Evolutionary conservation across 352 stramenopile genomes (phyloP).

Genomic region (Phytophthora macrochlamydospora): DNA sequence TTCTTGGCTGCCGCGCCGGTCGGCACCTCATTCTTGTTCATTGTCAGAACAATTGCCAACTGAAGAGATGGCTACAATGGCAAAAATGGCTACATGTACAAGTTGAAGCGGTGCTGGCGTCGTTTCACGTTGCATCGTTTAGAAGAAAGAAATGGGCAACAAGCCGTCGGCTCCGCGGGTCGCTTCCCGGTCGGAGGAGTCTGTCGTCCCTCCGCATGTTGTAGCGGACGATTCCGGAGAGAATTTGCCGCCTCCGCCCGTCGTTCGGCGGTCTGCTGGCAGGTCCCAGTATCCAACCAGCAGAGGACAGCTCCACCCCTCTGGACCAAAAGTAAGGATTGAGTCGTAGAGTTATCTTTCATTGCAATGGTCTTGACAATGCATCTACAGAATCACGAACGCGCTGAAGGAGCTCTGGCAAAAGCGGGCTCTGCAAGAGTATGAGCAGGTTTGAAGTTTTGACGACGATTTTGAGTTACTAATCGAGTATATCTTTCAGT

Average conservation of each 20-base stretch:
- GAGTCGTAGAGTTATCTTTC: background rate
- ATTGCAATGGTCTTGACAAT: background rate
- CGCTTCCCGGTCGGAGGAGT: constrained; percentile 32
- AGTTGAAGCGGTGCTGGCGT: too few relatives aligned
- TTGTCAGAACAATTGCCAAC: constrained; percentile 1
- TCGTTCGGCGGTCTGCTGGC: constrained; percentile 21
- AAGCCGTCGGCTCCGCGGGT: constrained; percentile 65
- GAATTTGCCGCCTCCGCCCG: constrained; percentile 2
- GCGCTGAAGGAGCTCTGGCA: constrained; percentile 77
- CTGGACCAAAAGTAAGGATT: constrained; percentile 71
- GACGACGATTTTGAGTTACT: background rate
- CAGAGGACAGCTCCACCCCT: constrained; percentile 47
- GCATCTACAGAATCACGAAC: constrained; percentile 52
- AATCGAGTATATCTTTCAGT: too few relatives aligned
- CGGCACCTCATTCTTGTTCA: constrained; percentile 40
- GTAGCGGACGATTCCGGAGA: constrained; percentile 2
- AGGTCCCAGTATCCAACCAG: constrained; percentile 51
- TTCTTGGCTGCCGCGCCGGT: constrained; percentile 54
- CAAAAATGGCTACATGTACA: too few relatives aligned
- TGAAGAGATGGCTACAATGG: too few relatives aligned
- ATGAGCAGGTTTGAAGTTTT: constrained; percentile 45
- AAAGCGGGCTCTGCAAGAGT: constrained; percentile 50
- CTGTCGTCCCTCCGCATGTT: constrained; percentile 10
- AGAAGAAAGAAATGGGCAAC: constrained; percentile 48
- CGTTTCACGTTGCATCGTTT: too few relatives aligned